Evolutionary conservation across 2,329 filamentous ascomycete species (phyloP).

Genomic region (Neonectria sp.): DNA sequence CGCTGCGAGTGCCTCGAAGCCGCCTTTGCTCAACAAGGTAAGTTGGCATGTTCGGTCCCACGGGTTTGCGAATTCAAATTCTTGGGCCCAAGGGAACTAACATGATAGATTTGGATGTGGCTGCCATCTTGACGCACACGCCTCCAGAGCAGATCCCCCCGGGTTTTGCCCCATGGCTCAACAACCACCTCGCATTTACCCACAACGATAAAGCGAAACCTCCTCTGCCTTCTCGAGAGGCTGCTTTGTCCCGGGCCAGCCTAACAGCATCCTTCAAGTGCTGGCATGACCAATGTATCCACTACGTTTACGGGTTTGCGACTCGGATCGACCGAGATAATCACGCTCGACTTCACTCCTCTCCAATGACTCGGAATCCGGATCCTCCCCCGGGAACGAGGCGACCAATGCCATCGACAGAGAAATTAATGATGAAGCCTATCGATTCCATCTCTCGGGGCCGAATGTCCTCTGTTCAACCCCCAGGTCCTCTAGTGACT

Average conservation of each 20-base stretch:
- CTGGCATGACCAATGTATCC: slow-evolving; percentile 67
- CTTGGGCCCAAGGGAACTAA: slow-evolving; percentile 36
- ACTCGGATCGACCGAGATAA: slow-evolving; percentile 66
- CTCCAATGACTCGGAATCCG: slow-evolving; percentile 60
- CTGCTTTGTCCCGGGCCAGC: slow-evolving; percentile 19
- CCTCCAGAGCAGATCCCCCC: slow-evolving; percentile 55
- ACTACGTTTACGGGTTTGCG: slow-evolving; percentile 72
- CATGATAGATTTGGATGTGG: slow-evolving; percentile 50
- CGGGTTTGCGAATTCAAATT: neutral
- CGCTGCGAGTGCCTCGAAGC: slow-evolving; percentile 72
- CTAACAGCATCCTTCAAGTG: slow-evolving; percentile 63
- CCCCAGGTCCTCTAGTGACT: slow-evolving; percentile 53
- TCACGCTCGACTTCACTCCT: slow-evolving; percentile 64
- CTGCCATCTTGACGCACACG: slow-evolving; percentile 49
- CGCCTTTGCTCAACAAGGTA: slow-evolving; percentile 60
- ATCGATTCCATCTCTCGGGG: slow-evolving; percentile 41
- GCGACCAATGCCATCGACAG: slow-evolving; percentile 29
- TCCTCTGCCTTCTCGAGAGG: slow-evolving; percentile 46
- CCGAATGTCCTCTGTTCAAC: slow-evolving; percentile 54
- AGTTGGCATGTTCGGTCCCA: slow-evolving; percentile 24
- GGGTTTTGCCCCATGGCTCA: slow-evolving; percentile 67
- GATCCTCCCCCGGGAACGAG: slow-evolving; percentile 56
- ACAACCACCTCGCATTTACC: slow-evolving; percentile 64
- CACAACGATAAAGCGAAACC: slow-evolving; percentile 65
- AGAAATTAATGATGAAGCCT: slow-evolving; percentile 31